A percentile compares a stretch with the other conserved stretches of the same genome.
These are phyloP conservation scores for Kockiozyma suomiensis DNA, from an alignment of 805 yeast species.

Conservation along the genomic window DNA sequence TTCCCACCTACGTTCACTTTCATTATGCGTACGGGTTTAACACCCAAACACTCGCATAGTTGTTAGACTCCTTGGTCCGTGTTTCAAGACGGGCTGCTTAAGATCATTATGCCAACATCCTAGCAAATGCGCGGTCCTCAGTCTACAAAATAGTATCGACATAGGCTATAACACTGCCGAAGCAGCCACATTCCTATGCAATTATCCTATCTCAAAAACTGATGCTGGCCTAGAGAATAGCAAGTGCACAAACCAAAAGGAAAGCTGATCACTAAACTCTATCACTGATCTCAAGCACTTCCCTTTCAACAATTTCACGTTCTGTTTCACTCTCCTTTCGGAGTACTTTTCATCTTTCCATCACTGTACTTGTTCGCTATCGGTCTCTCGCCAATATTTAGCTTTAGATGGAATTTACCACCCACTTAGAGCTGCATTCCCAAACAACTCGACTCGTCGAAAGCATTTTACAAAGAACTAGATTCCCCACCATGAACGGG, in stretches of 20 bases:
- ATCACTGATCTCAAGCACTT: conserved; percentile 49
- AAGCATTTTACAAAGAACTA: conserved; percentile 42
- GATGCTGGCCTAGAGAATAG: conserved; percentile 43
- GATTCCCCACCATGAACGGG: conserved; percentile 44
- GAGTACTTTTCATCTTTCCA: conserved; percentile 52
- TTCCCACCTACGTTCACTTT: conserved; percentile 47
- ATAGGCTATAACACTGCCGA: conserved; percentile 37
- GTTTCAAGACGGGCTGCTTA: conserved; percentile 46
- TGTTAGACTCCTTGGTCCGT: conserved; percentile 51
- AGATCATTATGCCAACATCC: conserved; percentile 47
- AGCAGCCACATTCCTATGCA: conserved; percentile 44
- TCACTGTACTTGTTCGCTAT: conserved; percentile 53
- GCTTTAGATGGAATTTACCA: conserved; percentile 50
- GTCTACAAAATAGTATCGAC: conserved; percentile 20
- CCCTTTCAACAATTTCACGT: conserved; percentile 52
- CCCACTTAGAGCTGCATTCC: conserved; percentile 50
- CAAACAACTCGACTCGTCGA: conserved; percentile 47
- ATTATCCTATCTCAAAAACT: conserved; percentile 46
- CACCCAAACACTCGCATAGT: conserved; percentile 49
- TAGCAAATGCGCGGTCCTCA: conserved; percentile 46
- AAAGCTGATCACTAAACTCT: conserved; percentile 38
- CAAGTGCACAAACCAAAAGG: conserved; percentile 41
- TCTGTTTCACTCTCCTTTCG: conserved; percentile 51
- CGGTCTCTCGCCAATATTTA: conserved; percentile 53
- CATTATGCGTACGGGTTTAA: conserved; percentile 48